phyloP scores from a whole-genome alignment of 768 basidiomycete species.

The Boletus rubropictus region DNA sequence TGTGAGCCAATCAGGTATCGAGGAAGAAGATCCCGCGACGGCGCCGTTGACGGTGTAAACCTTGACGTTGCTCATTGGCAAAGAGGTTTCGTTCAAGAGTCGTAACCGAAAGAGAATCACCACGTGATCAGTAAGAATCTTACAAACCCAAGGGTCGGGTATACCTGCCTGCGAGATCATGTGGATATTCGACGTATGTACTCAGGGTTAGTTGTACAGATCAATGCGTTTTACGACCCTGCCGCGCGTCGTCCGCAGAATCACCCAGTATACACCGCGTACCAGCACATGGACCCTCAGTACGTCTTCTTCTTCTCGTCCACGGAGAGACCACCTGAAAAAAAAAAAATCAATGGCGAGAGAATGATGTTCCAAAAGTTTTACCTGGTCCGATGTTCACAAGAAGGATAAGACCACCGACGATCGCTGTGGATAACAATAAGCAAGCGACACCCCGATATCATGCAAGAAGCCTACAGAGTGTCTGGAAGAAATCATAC shows the following conservation, averaged over 20 bases:
- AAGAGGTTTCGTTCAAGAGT: neutral
- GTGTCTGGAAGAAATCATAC: constrained; percentile 99
- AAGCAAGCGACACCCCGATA: neutral
- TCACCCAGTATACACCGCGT: neutral
- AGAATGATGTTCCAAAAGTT: constrained; percentile 8
- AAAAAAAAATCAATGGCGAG: neutral
- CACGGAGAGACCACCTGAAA: constrained; percentile 82
- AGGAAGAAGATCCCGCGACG: constrained; percentile 77
- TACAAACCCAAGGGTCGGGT: too few relatives aligned
- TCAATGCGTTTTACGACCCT: constrained; percentile 6
- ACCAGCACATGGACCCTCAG: constrained; percentile 27
- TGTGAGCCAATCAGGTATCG: constrained; percentile 92
- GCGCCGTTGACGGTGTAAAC: constrained; percentile 97
- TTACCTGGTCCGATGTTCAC: constrained; percentile 97
- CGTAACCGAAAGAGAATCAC: neutral
- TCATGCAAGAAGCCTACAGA: constrained; percentile 42
- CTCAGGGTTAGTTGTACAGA: constrained; percentile 4
- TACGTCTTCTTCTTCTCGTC: constrained; percentile 99
- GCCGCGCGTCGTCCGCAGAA: neutral
- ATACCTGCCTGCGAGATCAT: constrained; percentile 10
- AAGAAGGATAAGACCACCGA: constrained; percentile 93
- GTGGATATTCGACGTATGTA: constrained; percentile 19
- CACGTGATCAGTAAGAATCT: constrained; percentile 16
- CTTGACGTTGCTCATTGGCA: constrained; percentile 46
- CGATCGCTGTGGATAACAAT: constrained; percentile 56